Conservation (phyloP, 345 rosid genomes). For the Geranium rotundifolium region DNA sequence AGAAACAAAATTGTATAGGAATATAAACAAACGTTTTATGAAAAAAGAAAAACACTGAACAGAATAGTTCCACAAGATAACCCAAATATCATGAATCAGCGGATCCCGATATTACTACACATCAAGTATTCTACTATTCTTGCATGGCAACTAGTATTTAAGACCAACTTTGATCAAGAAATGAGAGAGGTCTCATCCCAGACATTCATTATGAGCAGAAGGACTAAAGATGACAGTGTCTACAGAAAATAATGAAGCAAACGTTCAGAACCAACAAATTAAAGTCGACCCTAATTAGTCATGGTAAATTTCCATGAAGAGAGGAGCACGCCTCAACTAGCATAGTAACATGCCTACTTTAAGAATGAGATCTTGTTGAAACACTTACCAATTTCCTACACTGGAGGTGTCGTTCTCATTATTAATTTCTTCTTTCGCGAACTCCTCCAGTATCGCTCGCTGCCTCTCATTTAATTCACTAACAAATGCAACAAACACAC, state of each 20-base stretch:
- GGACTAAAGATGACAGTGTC: background rate
- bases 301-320: background rate
- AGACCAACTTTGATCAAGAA: background rate
- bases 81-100: too few relatives aligned
- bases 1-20: too few relatives aligned
- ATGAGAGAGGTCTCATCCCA: background rate
- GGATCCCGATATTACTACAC: too few relatives aligned
- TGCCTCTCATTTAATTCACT: slow-evolving; percentile 66
- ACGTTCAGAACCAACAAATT: background rate
- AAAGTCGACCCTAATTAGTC: background rate
- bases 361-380: slow-evolving; percentile 3
- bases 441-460: slow-evolving; percentile 71
- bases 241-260: background rate
- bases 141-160: background rate
- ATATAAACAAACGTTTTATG: too few relatives aligned
- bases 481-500: slow-evolving; percentile 8
- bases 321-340: background rate
- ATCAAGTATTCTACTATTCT: too few relatives aligned
- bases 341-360: background rate
- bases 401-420: slow-evolving; percentile 25
- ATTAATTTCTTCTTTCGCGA: slow-evolving; percentile 69
- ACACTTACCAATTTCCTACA: slow-evolving; percentile 57
- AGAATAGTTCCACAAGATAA: too few relatives aligned
- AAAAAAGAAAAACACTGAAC: too few relatives aligned
- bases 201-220: background rate